A percentile compares a stretch with the other conserved stretches of the same genome.
phyloP scores from a whole-genome alignment of 2,329 filamentous ascomycete species.

The Fonsecaea pugnacius region DNA sequence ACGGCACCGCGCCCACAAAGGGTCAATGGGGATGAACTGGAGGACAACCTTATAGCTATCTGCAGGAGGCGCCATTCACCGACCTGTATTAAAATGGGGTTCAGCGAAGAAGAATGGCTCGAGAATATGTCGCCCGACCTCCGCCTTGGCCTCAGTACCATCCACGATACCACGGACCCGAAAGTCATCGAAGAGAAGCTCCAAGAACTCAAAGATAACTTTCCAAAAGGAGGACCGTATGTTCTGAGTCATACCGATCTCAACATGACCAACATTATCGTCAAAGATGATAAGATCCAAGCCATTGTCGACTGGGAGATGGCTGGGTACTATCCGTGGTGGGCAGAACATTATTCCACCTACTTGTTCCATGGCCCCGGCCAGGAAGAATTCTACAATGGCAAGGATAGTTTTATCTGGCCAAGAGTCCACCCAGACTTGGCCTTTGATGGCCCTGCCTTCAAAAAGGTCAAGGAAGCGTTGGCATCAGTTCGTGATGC shows the following conservation, averaged over 20 bases:
- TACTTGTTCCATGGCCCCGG: too few relatives aligned
- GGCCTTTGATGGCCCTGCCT: too few relatives aligned
- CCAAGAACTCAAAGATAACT: constrained; percentile 13
- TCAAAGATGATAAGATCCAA: too few relatives aligned
- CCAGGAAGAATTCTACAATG: too few relatives aligned
- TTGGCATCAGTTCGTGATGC: too few relatives aligned
- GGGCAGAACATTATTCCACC: too few relatives aligned
- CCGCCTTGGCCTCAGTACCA: constrained; percentile 1
- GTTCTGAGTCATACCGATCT: constrained; percentile 35
- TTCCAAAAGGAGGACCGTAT: constrained; percentile 37
- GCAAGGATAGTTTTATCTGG: too few relatives aligned
- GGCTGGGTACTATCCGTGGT: too few relatives aligned
- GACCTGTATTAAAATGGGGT: constrained; percentile 17
- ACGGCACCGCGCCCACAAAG: constrained; percentile 17
- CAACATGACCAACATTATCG: too few relatives aligned
- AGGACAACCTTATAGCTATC: constrained; percentile 4
- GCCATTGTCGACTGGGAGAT: too few relatives aligned
- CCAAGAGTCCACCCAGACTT: too few relatives aligned
- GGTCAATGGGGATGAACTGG: constrained; percentile 5
- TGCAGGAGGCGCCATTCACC: neutral
- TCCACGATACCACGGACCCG: constrained; percentile 7
- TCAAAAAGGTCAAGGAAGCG: too few relatives aligned
- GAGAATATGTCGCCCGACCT: constrained; percentile 10
- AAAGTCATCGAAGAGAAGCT: constrained; percentile 19
- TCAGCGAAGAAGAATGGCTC: constrained; percentile 20